phyloP scores from a whole-genome alignment of 2,329 filamentous ascomycete genomes.

The Diaporthe amygdali region DNA sequence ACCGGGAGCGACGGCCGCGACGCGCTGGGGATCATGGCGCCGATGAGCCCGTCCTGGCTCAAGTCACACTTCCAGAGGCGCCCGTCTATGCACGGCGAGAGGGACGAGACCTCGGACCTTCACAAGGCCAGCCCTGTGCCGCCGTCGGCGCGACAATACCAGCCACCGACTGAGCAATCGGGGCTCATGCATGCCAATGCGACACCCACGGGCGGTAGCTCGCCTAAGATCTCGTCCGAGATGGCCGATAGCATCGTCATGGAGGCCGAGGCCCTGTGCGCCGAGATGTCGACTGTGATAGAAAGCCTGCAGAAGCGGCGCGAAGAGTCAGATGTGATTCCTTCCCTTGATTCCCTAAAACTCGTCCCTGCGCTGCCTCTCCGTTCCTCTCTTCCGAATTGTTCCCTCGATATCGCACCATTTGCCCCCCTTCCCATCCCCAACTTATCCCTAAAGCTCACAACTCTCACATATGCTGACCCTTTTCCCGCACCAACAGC shows the following conservation, averaged over 20 bases:
- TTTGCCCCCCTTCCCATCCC: too few species aligned
- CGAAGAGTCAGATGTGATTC: slow-evolving; percentile 60
- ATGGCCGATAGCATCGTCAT: slow-evolving; percentile 32
- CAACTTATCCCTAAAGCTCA: neutral
- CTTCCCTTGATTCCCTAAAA: neutral
- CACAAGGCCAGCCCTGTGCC: neutral
- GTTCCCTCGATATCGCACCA: neutral
- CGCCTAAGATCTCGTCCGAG: slow-evolving; percentile 27
- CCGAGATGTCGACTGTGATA: slow-evolving; percentile 55
- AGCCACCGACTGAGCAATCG: slow-evolving; percentile 6
- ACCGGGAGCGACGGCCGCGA: neutral
- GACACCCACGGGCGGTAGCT: neutral
- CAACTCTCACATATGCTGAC: slow-evolving; percentile 32
- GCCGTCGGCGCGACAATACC: neutral
- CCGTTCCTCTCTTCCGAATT: neutral
- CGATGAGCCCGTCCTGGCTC: slow-evolving; percentile 25
- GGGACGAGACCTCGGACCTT: slow-evolving; percentile 7
- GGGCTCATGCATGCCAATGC: slow-evolving; percentile 18
- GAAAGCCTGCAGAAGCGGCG: slow-evolving; percentile 58
- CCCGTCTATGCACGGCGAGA: neutral
- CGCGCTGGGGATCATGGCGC: slow-evolving; percentile 20
- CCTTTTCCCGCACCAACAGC: slow-evolving; percentile 40
- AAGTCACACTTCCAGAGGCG: slow-evolving; percentile 21
- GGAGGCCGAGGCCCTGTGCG: slow-evolving; percentile 50
- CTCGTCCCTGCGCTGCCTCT: neutral